phyloP scores from a whole-genome alignment of 208 protist genomes.

The Tritrichomonas foetus region DNA sequence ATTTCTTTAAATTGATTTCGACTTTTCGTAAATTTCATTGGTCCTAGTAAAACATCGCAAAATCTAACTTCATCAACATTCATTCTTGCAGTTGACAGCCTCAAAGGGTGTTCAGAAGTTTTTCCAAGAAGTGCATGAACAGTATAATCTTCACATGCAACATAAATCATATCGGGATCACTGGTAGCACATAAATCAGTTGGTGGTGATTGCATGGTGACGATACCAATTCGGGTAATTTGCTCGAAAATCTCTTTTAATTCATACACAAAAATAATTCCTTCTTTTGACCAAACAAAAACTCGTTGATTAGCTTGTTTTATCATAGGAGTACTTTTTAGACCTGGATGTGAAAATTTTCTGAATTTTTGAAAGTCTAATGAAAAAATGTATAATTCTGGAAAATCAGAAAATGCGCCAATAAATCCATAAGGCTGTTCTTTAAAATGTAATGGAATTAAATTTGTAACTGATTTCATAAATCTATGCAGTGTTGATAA shows the following conservation, averaged over 20 bases:
- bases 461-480: neutral
- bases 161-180: neutral
- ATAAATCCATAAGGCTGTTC: neutral
- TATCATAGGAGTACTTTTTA: neutral
- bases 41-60: neutral
- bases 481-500: neutral
- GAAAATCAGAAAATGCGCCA: neutral
- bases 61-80: neutral
- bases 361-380: neutral
- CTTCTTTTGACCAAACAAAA: conserved; percentile 10
- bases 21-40: neutral
- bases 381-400: neutral
- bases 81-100: neutral
- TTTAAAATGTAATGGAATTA: neutral
- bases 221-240: neutral
- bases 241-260: neutral
- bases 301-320: neutral
- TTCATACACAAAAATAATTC: conserved; percentile 5
- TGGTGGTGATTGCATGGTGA: neutral
- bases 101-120: neutral
- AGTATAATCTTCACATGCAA: neutral
- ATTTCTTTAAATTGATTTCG: neutral
- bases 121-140: conserved; percentile 4
- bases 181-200: neutral
- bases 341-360: neutral